These are phyloP conservation scores for Ramaria sp. DNA, from an alignment of 768 basidiomycete genomes.

Conservation along the genomic window DNA sequence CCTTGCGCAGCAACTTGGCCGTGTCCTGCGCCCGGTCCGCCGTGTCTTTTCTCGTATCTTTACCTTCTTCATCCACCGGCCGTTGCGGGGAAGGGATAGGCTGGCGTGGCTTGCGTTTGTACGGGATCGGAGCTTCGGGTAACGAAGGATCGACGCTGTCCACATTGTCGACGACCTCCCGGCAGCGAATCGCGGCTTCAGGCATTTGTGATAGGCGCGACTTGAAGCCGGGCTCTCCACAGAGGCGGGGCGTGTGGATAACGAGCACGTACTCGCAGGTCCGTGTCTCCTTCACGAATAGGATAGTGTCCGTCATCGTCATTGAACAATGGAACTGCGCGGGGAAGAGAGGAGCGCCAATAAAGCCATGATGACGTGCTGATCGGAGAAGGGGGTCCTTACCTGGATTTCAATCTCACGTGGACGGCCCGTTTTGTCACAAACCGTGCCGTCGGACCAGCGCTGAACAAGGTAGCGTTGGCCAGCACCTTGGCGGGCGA, in stretches of 20 bases:
- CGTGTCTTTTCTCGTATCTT: background rate
- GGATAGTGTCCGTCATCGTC: conserved; percentile 84
- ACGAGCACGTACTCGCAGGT: conserved; percentile 93
- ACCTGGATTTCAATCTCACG: conserved; percentile 96
- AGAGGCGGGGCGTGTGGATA: conserved; percentile 89
- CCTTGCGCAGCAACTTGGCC: conserved; percentile 5
- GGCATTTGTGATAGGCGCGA: conserved; percentile 55
- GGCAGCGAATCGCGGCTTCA: conserved; percentile 66
- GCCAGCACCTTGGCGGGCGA: conserved; percentile 52
- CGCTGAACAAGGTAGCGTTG: conserved; percentile 88
- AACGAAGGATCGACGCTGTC: conserved; percentile 23
- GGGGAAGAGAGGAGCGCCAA: background rate
- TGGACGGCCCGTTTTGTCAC: conserved; percentile 81
- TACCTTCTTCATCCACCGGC: background rate
- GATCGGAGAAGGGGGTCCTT: conserved; percentile 16
- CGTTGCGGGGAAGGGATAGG: conserved; percentile 5
- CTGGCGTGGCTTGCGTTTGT: background rate
- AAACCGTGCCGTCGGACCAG: conserved; percentile 84
- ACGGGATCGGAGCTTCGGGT: background rate
- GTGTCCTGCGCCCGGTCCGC: background rate
- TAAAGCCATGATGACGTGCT: conserved; percentile 6
- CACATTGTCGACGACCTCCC: conserved; percentile 53
- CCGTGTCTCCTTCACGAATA: conserved; percentile 86
- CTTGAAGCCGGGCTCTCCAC: conserved; percentile 87
- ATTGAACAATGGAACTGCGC: conserved; percentile 93